Percentiles rank a stretch among this genome's conserved stretches.
Evolutionary conservation across 2,329 filamentous ascomycete genomes (phyloP).

Genomic region (Aspergillus persii): DNA sequence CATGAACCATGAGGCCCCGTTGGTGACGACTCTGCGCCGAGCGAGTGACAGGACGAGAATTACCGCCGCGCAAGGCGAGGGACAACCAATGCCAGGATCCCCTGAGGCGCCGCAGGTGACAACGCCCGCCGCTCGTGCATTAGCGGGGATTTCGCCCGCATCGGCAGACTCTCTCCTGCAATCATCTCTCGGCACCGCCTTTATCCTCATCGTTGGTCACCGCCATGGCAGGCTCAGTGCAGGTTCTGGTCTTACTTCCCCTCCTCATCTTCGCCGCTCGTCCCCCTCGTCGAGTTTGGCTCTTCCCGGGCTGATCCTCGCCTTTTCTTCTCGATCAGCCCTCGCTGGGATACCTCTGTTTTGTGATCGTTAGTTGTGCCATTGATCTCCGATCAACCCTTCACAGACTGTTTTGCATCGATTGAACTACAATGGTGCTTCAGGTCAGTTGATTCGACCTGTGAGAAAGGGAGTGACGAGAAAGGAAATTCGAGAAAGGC

Average conservation of each 20-base stretch:
- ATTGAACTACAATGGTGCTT: background rate
- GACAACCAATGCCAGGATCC: conserved; percentile 11
- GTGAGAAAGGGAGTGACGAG: background rate
- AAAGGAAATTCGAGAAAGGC: background rate
- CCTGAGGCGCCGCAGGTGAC: conserved; percentile 11
- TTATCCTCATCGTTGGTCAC: conserved; percentile 2
- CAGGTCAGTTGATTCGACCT: background rate
- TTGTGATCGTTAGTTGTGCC: background rate
- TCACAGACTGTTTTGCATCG: background rate
- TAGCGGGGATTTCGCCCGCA: conserved; percentile 14
- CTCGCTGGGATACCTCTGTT: too few relatives aligned
- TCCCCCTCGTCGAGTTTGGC: background rate
- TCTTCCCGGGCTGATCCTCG: conserved; percentile 6
- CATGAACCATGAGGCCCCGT: background rate
- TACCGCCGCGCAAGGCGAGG: conserved; percentile 7
- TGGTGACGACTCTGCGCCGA: background rate
- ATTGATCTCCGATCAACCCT: background rate
- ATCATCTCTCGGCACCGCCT: conserved; percentile 2
- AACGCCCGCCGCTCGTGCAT: conserved; percentile 11
- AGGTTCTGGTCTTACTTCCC: background rate
- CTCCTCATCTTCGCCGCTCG: conserved; percentile 6
- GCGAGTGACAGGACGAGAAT: conserved; percentile 11
- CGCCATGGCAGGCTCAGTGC: conserved; percentile 7
- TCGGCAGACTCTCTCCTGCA: conserved; percentile 5
- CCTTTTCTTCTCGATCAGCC: background rate